A percentile compares a stretch with the other conserved stretches of the same genome.
Evolutionary conservation across 495 filamentous ascomycete species (phyloP).

Genomic region (Podospora pseudopauciseta): DNA sequence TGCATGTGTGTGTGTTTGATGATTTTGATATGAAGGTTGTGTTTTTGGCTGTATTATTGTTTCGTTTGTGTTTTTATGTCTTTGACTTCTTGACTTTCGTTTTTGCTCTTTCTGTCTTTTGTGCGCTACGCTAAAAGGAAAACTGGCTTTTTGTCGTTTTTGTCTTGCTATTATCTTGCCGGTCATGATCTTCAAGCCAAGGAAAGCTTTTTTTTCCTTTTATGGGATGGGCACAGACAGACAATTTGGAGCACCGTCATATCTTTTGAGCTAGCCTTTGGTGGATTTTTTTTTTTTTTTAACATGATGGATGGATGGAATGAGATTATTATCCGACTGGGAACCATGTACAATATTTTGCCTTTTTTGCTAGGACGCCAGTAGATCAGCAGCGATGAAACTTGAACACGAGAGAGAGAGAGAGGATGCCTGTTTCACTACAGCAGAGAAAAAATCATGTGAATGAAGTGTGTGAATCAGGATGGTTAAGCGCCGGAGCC

Average conservation of each 20-base stretch:
- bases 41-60: background rate
- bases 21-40: background rate
- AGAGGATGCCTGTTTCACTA: background rate
- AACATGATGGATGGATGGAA: background rate
- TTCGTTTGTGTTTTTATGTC: background rate
- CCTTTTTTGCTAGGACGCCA: background rate
- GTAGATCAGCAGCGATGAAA: too few relatives aligned
- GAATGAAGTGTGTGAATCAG: background rate
- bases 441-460: too few relatives aligned
- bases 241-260: background rate
- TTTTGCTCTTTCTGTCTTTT: background rate
- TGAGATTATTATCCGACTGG: background rate
- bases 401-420: background rate
- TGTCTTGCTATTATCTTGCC: background rate
- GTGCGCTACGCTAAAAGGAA: background rate
- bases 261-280: background rate
- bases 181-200: background rate
- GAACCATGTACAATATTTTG: background rate
- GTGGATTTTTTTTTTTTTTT: background rate
- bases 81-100: conserved; percentile 8
- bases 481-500: background rate
- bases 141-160: background rate
- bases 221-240: background rate
- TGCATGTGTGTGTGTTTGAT: conserved; percentile 11
- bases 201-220: background rate